Evolutionary conservation across 345 rosid genomes (phyloP).

Genomic region (Eucalyptus globulus): DNA sequence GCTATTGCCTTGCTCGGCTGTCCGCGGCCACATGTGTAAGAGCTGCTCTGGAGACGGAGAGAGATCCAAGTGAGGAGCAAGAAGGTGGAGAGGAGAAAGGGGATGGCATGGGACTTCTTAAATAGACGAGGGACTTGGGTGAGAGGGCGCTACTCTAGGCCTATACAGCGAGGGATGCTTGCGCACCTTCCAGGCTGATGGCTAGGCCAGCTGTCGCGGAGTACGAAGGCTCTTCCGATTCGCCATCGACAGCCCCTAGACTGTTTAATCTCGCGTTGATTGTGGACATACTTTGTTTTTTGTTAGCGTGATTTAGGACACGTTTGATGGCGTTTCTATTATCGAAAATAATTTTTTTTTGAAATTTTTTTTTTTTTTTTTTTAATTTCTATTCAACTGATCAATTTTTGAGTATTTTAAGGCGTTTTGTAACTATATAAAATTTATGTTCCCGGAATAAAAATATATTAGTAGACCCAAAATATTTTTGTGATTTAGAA

Average conservation of each 20-base stretch:
- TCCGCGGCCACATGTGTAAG: not conserved
- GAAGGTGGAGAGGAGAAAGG: too few species aligned
- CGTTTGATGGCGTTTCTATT: rapidly evolving
- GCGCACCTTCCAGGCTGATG: not conserved
- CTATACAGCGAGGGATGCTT: not conserved
- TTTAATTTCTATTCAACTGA: rapidly evolving
- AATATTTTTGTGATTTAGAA: too few species aligned
- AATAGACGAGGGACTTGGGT: not conserved
- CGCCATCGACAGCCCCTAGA: not conserved
- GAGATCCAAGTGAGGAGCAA: not conserved
- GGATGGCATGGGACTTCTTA: not conserved
- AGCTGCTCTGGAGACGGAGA: not conserved
- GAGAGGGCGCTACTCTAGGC: not conserved
- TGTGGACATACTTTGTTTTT: not conserved
- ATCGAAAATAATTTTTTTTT: rapidly evolving
- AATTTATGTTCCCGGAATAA: rapidly evolving
- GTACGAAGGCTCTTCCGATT: not conserved
- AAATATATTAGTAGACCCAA: rapidly evolving
- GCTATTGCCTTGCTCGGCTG: not conserved
- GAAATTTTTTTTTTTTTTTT: too few species aligned
- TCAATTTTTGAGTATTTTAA: rapidly evolving
- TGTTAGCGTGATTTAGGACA: rapidly evolving
- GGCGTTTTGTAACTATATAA: rapidly evolving
- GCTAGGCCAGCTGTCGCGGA: not conserved
- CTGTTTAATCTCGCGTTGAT: too few species aligned